Percentiles rank a stretch among this genome's conserved stretches.
Conservation (phyloP, 305 asterid genomes). For the Ilex paraguariensis region DNA sequence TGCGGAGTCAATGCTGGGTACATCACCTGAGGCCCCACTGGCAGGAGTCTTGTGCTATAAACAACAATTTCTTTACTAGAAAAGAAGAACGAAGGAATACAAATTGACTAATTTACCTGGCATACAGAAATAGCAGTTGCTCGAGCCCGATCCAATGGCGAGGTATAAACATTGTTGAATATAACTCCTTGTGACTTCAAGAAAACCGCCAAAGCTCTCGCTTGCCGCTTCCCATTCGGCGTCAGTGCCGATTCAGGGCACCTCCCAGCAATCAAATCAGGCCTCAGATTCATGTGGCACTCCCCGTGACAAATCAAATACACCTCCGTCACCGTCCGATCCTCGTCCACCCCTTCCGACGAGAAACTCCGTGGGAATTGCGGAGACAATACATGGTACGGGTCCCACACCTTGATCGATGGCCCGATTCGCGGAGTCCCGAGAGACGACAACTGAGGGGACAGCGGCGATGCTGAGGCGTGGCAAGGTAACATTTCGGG, state of each 20-base stretch:
- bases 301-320: slow-evolving; percentile 85
- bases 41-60: neutral
- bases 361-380: slow-evolving; percentile 49
- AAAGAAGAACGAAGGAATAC: neutral
- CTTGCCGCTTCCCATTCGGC: slow-evolving; percentile 88
- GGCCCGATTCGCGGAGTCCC: slow-evolving; percentile 82
- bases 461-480: slow-evolving; percentile 92
- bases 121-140: slow-evolving; percentile 75
- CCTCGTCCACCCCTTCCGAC: slow-evolving; percentile 32
- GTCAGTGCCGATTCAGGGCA: slow-evolving; percentile 87
- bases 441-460: slow-evolving; percentile 87
- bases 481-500: slow-evolving; percentile 96
- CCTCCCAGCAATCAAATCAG: slow-evolving; percentile 87
- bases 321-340: slow-evolving; percentile 57
- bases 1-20: too few relatives aligned
- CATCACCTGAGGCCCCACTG: too few relatives aligned
- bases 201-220: slow-evolving; percentile 84
- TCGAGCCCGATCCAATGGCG: slow-evolving; percentile 90
- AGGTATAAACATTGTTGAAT: slow-evolving; percentile 61
- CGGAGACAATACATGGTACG: slow-evolving; percentile 85
- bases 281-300: slow-evolving; percentile 83
- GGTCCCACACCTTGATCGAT: slow-evolving; percentile 96
- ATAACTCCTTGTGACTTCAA: slow-evolving; percentile 81
- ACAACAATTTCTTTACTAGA: neutral
- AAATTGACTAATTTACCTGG: slow-evolving; percentile 42